Conservation (phyloP, 2,329 filamentous ascomycete genomes). For the Trichoderma semiorbis region DNA sequence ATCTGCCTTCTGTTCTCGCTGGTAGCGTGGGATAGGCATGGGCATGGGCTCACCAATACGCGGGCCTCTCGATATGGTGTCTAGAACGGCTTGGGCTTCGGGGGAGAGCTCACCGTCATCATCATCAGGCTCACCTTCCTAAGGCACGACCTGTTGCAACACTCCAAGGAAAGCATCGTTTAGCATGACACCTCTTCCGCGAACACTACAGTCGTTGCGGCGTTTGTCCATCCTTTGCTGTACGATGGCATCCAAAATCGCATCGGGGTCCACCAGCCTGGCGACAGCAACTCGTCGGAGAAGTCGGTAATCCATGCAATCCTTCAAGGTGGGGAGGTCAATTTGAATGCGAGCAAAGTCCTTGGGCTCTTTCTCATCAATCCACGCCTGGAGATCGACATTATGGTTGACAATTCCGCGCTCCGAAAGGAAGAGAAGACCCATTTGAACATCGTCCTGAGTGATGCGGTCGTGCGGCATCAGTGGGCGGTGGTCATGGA, state of each 20-base stretch:
- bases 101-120: neutral
- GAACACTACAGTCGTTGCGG: neutral
- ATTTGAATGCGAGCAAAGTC: neutral
- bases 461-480: neutral
- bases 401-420: neutral
- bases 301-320: neutral
- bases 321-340: neutral
- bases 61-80: neutral
- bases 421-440: neutral
- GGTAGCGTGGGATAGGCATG: neutral
- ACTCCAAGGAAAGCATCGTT: slow-evolving; percentile 4
- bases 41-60: neutral
- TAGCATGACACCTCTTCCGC: neutral
- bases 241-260: neutral
- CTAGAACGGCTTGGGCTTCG: neutral
- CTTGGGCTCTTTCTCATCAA: neutral
- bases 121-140: neutral
- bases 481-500: neutral
- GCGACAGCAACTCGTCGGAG: neutral
- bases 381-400: neutral
- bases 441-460: neutral
- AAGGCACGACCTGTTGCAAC: neutral
- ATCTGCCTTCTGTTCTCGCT: neutral
- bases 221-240: neutral
- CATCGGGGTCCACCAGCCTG: neutral